These are phyloP conservation scores for Pecoramyces ruminantium DNA, from an alignment of 192 early-diverging fungal species.

Conservation along the genomic window DNA sequence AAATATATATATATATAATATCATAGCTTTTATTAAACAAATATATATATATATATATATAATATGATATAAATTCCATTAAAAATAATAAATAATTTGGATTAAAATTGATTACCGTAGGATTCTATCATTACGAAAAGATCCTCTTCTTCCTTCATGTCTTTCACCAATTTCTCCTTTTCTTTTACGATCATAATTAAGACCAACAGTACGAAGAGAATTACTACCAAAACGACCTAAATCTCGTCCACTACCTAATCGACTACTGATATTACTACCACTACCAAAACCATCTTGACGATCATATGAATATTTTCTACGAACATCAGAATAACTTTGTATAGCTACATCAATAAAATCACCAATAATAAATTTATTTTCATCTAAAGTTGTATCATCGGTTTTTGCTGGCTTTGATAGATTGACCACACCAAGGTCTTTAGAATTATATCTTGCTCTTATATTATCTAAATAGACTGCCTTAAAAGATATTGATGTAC, in stretches of 20 bases:
- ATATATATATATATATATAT: no score
- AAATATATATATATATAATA: no score
- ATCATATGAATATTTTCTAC: neutral
- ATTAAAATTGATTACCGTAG: neutral
- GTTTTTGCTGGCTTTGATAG: constrained; percentile 12
- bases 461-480: constrained; percentile 21
- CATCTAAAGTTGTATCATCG: constrained; percentile 25
- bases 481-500: constrained; percentile 24
- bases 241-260: neutral
- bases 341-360: constrained; percentile 39
- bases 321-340: neutral
- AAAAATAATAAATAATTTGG: no score
- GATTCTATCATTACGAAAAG: neutral
- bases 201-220: neutral
- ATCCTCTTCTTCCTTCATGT: neutral
- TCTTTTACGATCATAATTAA: neutral
- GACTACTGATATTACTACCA: neutral
- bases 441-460: constrained; percentile 13
- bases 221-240: neutral
- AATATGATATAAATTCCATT: no score
- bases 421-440: constrained; percentile 19
- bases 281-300: neutral
- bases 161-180: neutral
- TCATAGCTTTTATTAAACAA: no score
- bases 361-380: constrained; percentile 32